Base-by-base conservation (phyloP, 257 asterid genomes). In the Schizonepeta tenuifolia region DNA sequence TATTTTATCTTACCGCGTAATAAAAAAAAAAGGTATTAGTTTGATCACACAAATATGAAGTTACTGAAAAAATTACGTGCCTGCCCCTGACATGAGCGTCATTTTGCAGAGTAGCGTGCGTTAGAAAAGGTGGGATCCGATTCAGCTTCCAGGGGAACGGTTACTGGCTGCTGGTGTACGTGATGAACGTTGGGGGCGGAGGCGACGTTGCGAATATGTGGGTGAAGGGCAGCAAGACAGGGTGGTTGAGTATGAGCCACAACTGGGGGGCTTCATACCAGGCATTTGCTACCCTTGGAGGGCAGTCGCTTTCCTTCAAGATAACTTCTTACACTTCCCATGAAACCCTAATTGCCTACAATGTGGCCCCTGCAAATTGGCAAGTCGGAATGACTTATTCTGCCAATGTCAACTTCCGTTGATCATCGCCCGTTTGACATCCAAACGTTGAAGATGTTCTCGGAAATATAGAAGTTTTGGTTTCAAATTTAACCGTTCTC, bases 181-280 rank as follows among this genome's bases (percentile, higher is more conserved):
- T 83, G 69, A 93, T 90, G 93, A 93, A 93, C 54, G 96, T 88
- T 0, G 96, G 75, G 0, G 98, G 96, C 1, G 88, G 90, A 0
- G 96, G 97, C 0, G 98, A 90, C 59, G 66, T 90, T 0, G 79
- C 88, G 3, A 73, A 67, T 77, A 74, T 90, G 87, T 81, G 82
- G 84, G 96, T 93, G 49, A 88, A 90, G 78, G 98, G 98, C 18
- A 90, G 82, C 57, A 86, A 41, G 40, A 90, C 92, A 1, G 83
- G 85, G 2, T 90, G 98, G 97, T 81, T 93, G 2, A 86, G 81
- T 74, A 93, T 93, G 98, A 90, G 97, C 86, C 98, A 90, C 50
- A 93, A 93, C 69, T 91, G 97, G 97, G 97, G 96, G 1, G 95
- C 97, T 71, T 91, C 97, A 10, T 86, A 91, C 71, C 94, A 89